Base-by-base conservation (phyloP, 2,329 filamentous ascomycete species). In the Canariomyces notabilis region DNA sequence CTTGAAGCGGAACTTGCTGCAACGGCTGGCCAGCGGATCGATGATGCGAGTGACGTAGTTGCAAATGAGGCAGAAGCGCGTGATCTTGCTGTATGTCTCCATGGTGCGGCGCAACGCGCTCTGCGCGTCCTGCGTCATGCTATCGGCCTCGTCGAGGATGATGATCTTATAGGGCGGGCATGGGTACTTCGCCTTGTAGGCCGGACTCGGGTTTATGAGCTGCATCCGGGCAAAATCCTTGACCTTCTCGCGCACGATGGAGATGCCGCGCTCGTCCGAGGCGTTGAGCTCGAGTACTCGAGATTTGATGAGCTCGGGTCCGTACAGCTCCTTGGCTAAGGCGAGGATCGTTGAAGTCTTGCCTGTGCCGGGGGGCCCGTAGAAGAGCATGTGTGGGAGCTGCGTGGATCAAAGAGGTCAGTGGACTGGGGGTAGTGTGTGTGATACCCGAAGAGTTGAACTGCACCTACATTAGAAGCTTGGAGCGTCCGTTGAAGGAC, bases 1-100 rank as follows among this genome's bases (percentile, higher is more conserved):
- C 79, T 98, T 98, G 78, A 98, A 99, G 23, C 93, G 78, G 65
- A 98, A 98, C 69, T 98, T 98, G 67, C 83, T 89, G 71, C 93
- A 99, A 58, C 93, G 79, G 64, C 83, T 89, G 1, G 93, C 93
- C 18, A 99, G 72, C 6, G 93, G 94, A 63, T 98, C 93, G 60
- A 98, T 98, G 63, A 99, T 98, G 49, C 93, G 77, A 3, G 93
- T 97, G 37, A 98, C 93, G 61, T 98, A 98, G 69, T 99, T 99
- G 71, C 94, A 98, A 48, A 97, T 91, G 34, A 99, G 75, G 63
- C 93, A 97, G 67, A 99, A 98, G 12, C 93, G 79, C 2, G 93
- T 99, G 68, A 97, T 96, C 61, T 89, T 90, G 66, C 81, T 87
- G 68, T 97, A 97, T 37, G 89, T 95, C 71, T 99, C 93, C 93